Percentiles rank a stretch among this genome's conserved stretches.
phyloP scores from a whole-genome alignment of 805 yeast genomes.

The Nakazawaea laoshanensis region DNA sequence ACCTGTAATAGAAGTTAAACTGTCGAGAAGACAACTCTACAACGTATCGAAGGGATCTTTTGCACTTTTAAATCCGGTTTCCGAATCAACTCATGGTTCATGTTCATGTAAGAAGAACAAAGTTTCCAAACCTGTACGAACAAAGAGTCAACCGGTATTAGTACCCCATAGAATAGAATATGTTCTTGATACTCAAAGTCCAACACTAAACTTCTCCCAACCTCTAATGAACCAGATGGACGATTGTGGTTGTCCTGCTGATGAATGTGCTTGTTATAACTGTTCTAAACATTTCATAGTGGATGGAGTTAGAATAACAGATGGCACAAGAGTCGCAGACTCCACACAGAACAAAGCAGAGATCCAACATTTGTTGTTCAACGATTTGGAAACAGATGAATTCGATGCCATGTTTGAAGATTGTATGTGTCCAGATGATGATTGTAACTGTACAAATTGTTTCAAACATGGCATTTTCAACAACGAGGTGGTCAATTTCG shows the following conservation, averaged over 20 bases:
- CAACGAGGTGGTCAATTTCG: conserved; percentile 8
- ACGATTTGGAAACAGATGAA: conserved; percentile 5
- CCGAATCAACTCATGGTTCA: too few species aligned
- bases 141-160: too few species aligned
- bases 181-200: too few species aligned
- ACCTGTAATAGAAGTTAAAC: conserved; percentile 23
- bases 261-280: conserved; percentile 24
- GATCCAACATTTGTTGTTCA: conserved; percentile 5
- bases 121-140: too few species aligned
- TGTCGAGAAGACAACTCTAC: conserved; percentile 25
- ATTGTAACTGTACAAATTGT: conserved; percentile 22
- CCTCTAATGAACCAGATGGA: too few species aligned
- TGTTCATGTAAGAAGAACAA: too few species aligned
- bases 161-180: too few species aligned
- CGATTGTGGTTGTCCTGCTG: conserved; percentile 22
- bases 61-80: conserved; percentile 24
- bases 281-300: conserved; percentile 25
- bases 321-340: conserved; percentile 18
- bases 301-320: conserved; percentile 20
- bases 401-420: conserved; percentile 13
- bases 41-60: conserved; percentile 25
- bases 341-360: conserved; percentile 2
- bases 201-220: too few species aligned
- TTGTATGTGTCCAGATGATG: conserved; percentile 23
- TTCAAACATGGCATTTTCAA: conserved; percentile 21